Base-by-base conservation (phyloP, 2,329 filamentous ascomycete genomes). In the Claviceps sp. region DNA sequence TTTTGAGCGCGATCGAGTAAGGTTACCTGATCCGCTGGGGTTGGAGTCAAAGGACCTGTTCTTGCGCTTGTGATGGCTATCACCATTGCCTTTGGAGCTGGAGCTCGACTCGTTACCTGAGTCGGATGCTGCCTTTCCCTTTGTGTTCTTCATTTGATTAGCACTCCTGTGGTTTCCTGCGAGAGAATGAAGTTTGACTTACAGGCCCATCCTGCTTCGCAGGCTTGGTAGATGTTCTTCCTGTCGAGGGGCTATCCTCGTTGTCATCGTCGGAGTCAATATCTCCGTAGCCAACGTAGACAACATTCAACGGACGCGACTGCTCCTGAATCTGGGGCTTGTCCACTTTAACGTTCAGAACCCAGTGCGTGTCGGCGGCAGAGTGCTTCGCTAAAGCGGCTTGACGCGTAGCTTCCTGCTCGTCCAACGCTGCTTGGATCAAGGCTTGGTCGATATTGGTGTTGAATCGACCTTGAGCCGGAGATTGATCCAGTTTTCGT, bases 311-410 rank as follows among this genome's bases (percentile, higher is more conserved):
- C 26, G 69, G 70, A 53, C 70, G 65, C 44, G 66, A 55, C 51
- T 58, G 58, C 57, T 60, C 60, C 19, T 56, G 53, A 24, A 64
- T 60, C 50, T 58, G 58, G 11, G 57, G 44, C 16, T 60, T 56
- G 39, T 56, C 51, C 48, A 59, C 56, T 16, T 60, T 58, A 50
- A 80, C 74, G 55, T 80, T 81, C 52, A 90, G 69, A 17, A 87
- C 83, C 87, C 87, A 91, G 63, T 83, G 82, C 17, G 84, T 84
- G 64, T 90, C 87, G 50, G 82, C 81, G 44, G 77, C 74, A 8
- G 80, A 79, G 55, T 81, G 79, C 59, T 76, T 77, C 55, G 82
- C 78, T 13, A 87, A 62, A 41, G 80, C 73, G 55, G 76, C 73
- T 61, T 80, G 75, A 8, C 80, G 76, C 60, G 81, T 84, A 49